Base-by-base conservation (phyloP, 257 asterid species). In the Agastache rugosa region DNA sequence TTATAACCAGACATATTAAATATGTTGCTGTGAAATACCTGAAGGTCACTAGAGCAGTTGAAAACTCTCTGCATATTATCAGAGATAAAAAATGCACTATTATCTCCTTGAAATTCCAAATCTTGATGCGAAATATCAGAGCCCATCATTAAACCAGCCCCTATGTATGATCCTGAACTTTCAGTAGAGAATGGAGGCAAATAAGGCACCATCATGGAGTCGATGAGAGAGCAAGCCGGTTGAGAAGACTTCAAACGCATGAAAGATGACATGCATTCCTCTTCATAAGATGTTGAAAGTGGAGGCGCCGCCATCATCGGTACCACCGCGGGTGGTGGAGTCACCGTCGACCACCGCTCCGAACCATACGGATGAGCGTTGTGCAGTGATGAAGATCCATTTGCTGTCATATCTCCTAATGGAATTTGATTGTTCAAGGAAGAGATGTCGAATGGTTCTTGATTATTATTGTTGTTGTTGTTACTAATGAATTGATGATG, bases 21-120 rank as follows among this genome's bases (percentile, higher is more conserved):
- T 31, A 31, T 4, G 37, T 31, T 31, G 7, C 37, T 4, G 37
- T 31, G 37, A 31, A 31, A 35, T 84, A 90, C 97, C 96, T 88
- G 97, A 71, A 90, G 87, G 2, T 92, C 92, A 51, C 20, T 75
- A 61, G 88, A 68, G 85, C 86, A 85, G 41, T 80, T 85, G 67
- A 87, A 87, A 11, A 77, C 68, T 54, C 85, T 77, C 2, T 87
- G 78, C 79, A 90, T 62, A 39, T 37, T 45, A 63, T 90, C 92
- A 12, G 87, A 82, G 42, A 87, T 73, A 56, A 87, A 88, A 44
- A 85, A 67, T 19, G 91, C 88, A 45, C 73, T 84, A 80, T 74
- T 83, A 34, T 86, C 96, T 5, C 88, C 88, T 53, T 87, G 91
- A 69, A 83, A 84, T 0, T 91, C 98, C 63, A 85, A 60, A 17